Evolutionary conservation across 371 early-diverging fungal genomes (phyloP).

Genomic region (Ordospora colligata): DNA sequence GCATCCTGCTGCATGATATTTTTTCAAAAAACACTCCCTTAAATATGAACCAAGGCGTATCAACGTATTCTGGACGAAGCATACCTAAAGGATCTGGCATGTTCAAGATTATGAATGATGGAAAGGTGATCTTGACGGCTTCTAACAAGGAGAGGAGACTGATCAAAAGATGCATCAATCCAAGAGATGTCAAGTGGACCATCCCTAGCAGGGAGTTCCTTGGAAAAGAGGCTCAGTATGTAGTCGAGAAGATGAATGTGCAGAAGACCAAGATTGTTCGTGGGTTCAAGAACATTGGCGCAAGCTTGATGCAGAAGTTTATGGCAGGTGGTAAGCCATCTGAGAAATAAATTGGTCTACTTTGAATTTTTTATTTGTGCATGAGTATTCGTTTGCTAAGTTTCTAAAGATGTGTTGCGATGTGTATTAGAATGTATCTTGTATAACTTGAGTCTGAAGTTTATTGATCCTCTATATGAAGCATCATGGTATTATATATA

Average conservation of each 20-base stretch:
- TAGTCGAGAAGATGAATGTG: slow-evolving; percentile 24
- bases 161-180: slow-evolving; percentile 13
- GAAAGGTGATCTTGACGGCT: slow-evolving; percentile 15
- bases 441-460: too few relatives aligned
- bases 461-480: too few relatives aligned
- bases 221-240: slow-evolving; percentile 29
- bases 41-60: slow-evolving; percentile 31
- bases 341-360: neutral
- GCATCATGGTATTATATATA: too few relatives aligned
- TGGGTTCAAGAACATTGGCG: slow-evolving; percentile 29
- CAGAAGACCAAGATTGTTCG: slow-evolving; percentile 25
- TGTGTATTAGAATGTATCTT: too few relatives aligned
- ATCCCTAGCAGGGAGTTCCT: slow-evolving; percentile 20
- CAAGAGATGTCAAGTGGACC: slow-evolving; percentile 34
- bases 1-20: slow-evolving; percentile 2
- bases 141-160: slow-evolving; percentile 33
- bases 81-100: slow-evolving; percentile 35
- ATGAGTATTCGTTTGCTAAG: too few relatives aligned
- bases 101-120: slow-evolving; percentile 32
- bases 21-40: neutral
- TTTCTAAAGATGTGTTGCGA: too few relatives aligned
- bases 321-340: neutral
- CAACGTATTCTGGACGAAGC: slow-evolving; percentile 23
- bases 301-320: slow-evolving; percentile 8
- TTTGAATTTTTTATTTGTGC: neutral